These are phyloP conservation scores for Colletotrichum sp. DNA, from an alignment of 2,329 filamentous ascomycete genomes.

Conservation along the genomic window DNA sequence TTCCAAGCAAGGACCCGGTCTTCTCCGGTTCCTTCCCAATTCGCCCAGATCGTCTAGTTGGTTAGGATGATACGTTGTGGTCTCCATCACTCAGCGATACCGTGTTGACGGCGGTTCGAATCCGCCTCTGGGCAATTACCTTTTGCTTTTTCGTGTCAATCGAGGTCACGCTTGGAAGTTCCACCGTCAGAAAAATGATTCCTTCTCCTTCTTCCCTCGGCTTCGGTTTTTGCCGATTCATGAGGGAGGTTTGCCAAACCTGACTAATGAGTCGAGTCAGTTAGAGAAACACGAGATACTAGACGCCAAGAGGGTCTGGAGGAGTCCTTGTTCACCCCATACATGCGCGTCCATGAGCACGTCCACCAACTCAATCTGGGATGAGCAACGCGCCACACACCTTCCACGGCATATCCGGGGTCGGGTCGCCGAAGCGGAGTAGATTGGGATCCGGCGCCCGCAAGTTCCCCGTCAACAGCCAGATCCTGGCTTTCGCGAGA, in stretches of 20 bases:
- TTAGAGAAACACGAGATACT: neutral
- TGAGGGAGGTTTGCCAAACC: neutral
- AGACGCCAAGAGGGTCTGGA: neutral
- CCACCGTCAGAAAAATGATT: neutral
- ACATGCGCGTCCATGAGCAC: neutral
- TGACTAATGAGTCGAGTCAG: neutral
- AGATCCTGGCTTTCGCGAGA: neutral
- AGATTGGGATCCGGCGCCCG: neutral
- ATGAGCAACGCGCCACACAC: neutral
- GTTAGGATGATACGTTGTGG: constrained; percentile 23
- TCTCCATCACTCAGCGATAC: constrained; percentile 12
- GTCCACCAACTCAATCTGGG: neutral
- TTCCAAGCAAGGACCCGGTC: neutral
- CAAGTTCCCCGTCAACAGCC: neutral
- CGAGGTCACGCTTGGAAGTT: neutral
- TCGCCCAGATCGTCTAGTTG: constrained; percentile 22
- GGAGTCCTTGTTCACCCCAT: neutral
- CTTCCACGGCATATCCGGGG: neutral
- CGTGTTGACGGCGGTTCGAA: constrained; percentile 23
- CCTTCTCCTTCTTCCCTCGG: neutral
- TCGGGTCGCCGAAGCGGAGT: neutral
- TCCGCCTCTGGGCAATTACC: constrained; percentile 18
- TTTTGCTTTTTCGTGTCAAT: neutral
- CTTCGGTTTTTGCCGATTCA: neutral
- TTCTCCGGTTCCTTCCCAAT: neutral